phyloP scores from a whole-genome alignment of 805 yeast species.

The Kregervanrija delftensis region DNA sequence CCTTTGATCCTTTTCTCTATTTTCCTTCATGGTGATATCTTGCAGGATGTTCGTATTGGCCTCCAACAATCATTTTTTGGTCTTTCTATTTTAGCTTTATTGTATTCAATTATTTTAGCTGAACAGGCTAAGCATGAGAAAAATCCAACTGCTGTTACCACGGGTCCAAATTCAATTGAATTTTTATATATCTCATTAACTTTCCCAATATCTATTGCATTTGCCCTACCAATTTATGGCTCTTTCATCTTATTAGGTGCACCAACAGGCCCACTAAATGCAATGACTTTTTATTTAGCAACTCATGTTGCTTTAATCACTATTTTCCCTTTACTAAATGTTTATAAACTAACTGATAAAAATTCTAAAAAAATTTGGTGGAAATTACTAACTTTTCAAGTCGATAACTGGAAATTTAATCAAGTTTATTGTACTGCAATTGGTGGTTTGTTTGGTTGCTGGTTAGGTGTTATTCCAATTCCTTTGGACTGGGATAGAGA shows the following conservation, averaged over 20 bases:
- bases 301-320: conserved; percentile 13
- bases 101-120: conserved; percentile 9
- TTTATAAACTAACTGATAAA: conserved; percentile 37
- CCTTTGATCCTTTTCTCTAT: conserved; percentile 18
- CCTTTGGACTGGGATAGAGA: conserved; percentile 97
- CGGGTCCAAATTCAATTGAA: conserved; percentile 13
- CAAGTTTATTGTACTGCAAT: conserved; percentile 33
- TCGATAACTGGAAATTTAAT: conserved; percentile 21
- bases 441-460: conserved; percentile 58
- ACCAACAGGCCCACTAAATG: conserved; percentile 12
- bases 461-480: conserved; percentile 91
- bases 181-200: conserved; percentile 10
- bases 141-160: conserved; percentile 4
- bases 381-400: conserved; percentile 24
- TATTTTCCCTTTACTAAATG: conserved; percentile 23
- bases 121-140: conserved; percentile 25
- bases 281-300: conserved; percentile 13
- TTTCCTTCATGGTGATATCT: conserved; percentile 28
- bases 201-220: conserved; percentile 9
- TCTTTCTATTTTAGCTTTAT: conserved; percentile 6
- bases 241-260: conserved; percentile 22
- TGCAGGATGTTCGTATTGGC: conserved; percentile 18
- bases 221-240: conserved; percentile 24
- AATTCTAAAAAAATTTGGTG: conserved; percentile 21
- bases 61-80: conserved; percentile 10